Base-by-base conservation (phyloP, 345 rosid genomes). In the Salix koriyanagi region DNA sequence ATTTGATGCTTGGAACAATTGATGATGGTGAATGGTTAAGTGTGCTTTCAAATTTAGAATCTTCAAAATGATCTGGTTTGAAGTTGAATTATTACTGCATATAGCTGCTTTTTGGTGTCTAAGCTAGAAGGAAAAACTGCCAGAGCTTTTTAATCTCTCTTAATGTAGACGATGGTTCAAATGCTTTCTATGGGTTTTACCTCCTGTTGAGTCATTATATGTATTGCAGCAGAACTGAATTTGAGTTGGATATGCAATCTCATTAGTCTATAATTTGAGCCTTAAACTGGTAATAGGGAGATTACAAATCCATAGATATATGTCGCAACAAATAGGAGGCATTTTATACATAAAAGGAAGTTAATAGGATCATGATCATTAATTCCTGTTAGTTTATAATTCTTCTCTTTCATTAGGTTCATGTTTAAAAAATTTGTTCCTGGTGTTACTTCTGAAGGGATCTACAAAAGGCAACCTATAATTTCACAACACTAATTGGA, bases 401-500 rank as follows among this genome's bases (percentile, higher is more conserved):
- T 46, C 30, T 66, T 70, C 21, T 52, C 18, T n/a, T 70, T 19
- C 14, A 7, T 30, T 75, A 46, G 65, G 18, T 58, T 65, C 7
- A 25, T 69, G 69, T 2, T 69, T 65, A 21, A 70, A 72, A 72
- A 75, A 54, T 60, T 25, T 69, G 14, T 72, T 79, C 36, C 18
- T 69, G 64, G 7, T 52, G 6, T 68, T 46, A 79, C 48, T 66
- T 16, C 11, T 82, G 65, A 89, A 96, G 99, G 92, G 99, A 96
- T 89, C 89, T 96, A 86, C 98, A 94, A 79, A 94, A 91, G 72
- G 98, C 97, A 79, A 96, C 99, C 9, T 82, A 69, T 78, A 96
- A 94, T 85, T 96, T 96, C 76, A 96, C 99, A 3, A 88, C 97
- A 44, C 74, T 92, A 68, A 87, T 94, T 69, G 99, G 99, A 56